Evolutionary conservation across 768 basidiomycete genomes (phyloP).

Genomic region (Panellus pusillus): DNA sequence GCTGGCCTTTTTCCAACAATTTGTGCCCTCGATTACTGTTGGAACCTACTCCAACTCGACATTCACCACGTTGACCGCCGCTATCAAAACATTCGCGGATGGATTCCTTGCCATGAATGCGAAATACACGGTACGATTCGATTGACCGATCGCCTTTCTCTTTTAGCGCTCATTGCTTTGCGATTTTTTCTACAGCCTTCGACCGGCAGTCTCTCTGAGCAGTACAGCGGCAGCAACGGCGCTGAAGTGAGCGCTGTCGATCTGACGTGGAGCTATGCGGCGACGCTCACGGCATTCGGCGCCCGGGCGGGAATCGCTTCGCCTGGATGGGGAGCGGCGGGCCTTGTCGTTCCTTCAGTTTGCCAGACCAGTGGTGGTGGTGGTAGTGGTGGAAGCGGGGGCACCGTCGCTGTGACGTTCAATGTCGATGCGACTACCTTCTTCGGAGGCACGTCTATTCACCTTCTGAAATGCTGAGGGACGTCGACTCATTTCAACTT

Average conservation of each 20-base stretch:
- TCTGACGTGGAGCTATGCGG: conserved; percentile 78
- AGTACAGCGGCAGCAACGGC: conserved; percentile 54
- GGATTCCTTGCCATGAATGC: conserved; percentile 57
- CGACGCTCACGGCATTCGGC: conserved; percentile 57
- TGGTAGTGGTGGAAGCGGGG: conserved; percentile 22
- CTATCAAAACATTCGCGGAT: conserved; percentile 61
- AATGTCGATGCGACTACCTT: conserved; percentile 62
- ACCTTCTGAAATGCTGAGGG: neutral
- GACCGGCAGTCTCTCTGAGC: conserved; percentile 61
- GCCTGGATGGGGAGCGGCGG: conserved; percentile 66
- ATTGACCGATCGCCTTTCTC: neutral
- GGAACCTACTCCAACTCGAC: conserved; percentile 57
- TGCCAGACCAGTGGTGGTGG: conserved; percentile 36
- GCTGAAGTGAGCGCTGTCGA: conserved; percentile 58
- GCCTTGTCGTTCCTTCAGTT: conserved; percentile 46
- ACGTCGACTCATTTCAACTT: too few species aligned
- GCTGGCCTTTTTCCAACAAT: conserved; percentile 68
- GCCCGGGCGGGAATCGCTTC: conserved; percentile 50
- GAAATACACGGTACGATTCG: conserved; percentile 46
- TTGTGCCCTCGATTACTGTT: conserved; percentile 44
- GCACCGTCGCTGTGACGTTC: conserved; percentile 48
- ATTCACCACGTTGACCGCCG: conserved; percentile 48
- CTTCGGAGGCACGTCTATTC: conserved; percentile 50
- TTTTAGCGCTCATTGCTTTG: neutral
- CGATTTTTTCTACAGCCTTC: conserved; percentile 34